Evolutionary conservation across 805 yeast genomes (phyloP), one percentile per base, ranked within the genome.

Genomic region (Kluyveromyces lactis): DNA sequence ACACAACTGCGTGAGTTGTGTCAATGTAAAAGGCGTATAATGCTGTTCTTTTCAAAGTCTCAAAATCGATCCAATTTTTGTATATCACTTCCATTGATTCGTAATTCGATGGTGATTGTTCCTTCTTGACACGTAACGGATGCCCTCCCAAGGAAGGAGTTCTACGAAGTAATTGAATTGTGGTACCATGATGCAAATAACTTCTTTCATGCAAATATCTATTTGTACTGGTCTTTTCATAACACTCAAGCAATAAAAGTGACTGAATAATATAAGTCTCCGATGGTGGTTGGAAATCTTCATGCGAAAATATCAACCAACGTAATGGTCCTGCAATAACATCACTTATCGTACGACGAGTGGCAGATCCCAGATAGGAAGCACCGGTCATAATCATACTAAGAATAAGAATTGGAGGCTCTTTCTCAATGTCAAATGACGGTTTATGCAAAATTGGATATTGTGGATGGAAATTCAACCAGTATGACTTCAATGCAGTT

Each of bases 121-220:
- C 58, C 4, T 52, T 48, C 39, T 61, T 48, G 47, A 56, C 45
- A 21, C 61, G 41, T 42, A 62, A 39, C 0, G 86, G 84, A 41
- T 81, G 75, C 0, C 87, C 87, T 11, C 87, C 87, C 26, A 86
- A 59, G 1, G 82, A 73, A 1, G 94, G 86, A 0, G 86, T 76
- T 49, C 95, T 67, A 48, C 94, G 64, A 36, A 86, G 62, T 31
- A 86, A 62, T 58, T 86, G 95, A 30, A 85, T 78, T 0, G 89
- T 78, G 0, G 95, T 81, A 4, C 92, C 95, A 57, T 86, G 95
- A 55, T 86, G 95, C 16, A 86, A 64, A 58, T 81, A 90, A 0
- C 86, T 83, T 35, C 95, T 62, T 60, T 86, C 95, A 55, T 86
- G 95, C 50, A 83, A 59, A 30, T 64, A 63, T 49, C 95, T 64